A percentile compares a stretch with the other conserved stretches of the same genome.
phyloP scores from a whole-genome alignment of 1,284 basidiomycete genomes.

The Exsudoporus floridanus region DNA sequence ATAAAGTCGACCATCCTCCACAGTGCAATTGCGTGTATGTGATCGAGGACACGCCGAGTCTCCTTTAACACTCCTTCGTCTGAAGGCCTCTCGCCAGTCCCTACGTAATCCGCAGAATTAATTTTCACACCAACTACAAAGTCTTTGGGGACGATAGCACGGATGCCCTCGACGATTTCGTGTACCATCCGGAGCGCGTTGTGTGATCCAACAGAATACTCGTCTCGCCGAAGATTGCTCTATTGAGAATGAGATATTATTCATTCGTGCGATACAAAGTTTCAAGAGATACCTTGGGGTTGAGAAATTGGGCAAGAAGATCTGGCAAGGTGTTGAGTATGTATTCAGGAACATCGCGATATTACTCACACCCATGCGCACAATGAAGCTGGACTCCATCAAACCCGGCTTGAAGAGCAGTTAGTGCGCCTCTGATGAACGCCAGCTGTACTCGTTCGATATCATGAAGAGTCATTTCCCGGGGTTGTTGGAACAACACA shows the following conservation, averaged over 20 bases:
- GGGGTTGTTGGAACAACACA: constrained; percentile 64
- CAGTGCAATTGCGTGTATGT: constrained; percentile 61
- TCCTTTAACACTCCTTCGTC: constrained; percentile 28
- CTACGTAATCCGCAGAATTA: constrained; percentile 83
- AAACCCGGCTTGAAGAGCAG: constrained; percentile 75
- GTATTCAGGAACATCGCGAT: neutral
- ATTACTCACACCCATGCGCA: constrained; percentile 79
- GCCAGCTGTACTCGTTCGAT: constrained; percentile 60
- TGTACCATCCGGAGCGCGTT: constrained; percentile 63
- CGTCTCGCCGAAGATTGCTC: constrained; percentile 70
- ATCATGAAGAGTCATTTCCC: constrained; percentile 58
- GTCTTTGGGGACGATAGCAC: constrained; percentile 50
- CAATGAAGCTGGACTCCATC: constrained; percentile 90
- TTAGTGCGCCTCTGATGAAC: constrained; percentile 71
- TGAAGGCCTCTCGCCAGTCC: constrained; percentile 42
- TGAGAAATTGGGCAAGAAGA: constrained; percentile 83
- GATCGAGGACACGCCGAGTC: constrained; percentile 53
- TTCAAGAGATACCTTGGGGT: constrained; percentile 56
- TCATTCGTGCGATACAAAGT: neutral
- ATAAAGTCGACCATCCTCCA: constrained; percentile 78
- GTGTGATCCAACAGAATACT: constrained; percentile 49
- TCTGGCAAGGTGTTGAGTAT: constrained; percentile 46
- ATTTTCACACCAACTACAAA: constrained; percentile 87
- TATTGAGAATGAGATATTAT: constrained; percentile 30
- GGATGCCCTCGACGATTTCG: constrained; percentile 63